Conservation (phyloP, 306 rosid species). For the Pyrus pyrifolia region DNA sequence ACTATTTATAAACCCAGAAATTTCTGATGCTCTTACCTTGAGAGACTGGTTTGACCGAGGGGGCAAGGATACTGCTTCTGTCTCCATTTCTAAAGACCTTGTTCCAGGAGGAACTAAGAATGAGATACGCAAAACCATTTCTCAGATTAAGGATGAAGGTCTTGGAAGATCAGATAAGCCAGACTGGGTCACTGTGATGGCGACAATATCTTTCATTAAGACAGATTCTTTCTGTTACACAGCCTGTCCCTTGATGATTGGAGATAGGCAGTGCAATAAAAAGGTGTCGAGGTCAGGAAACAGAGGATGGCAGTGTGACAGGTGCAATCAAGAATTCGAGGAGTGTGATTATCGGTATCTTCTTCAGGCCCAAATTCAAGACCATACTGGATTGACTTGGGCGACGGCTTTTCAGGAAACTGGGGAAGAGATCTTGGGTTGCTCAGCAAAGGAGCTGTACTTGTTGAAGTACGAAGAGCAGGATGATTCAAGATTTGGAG, state of each 20-base stretch:
- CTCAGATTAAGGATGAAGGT: slow-evolving; percentile 94
- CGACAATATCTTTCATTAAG: slow-evolving; percentile 76
- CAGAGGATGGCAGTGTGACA: slow-evolving; percentile 72
- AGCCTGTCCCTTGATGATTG: slow-evolving; percentile 90
- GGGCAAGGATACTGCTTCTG: slow-evolving; percentile 60
- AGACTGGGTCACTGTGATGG: slow-evolving; percentile 87
- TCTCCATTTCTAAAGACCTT: slow-evolving; percentile 73
- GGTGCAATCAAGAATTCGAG: slow-evolving; percentile 88
- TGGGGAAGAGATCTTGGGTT: slow-evolving; percentile 85
- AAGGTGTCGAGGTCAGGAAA: slow-evolving; percentile 67
- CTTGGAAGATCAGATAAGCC: slow-evolving; percentile 90
- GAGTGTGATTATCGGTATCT: slow-evolving; percentile 96
- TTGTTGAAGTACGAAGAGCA: slow-evolving; percentile 62
- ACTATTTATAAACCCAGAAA: slow-evolving; percentile 81
- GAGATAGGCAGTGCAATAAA: slow-evolving; percentile 90
- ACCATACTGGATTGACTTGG: slow-evolving; percentile 86
- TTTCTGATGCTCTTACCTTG: slow-evolving; percentile 55
- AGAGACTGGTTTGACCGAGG: slow-evolving; percentile 77
- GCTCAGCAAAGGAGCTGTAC: slow-evolving; percentile 73
- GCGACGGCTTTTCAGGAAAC: slow-evolving; percentile 93
- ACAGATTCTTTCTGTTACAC: slow-evolving; percentile 86
- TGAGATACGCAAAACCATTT: slow-evolving; percentile 77
- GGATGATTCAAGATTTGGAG: slow-evolving; percentile 58
- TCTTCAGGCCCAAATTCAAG: slow-evolving; percentile 93
- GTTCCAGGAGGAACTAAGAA: slow-evolving; percentile 56